Conservation (phyloP, 305 asterid genomes). For the Salvia sclarea region DNA sequence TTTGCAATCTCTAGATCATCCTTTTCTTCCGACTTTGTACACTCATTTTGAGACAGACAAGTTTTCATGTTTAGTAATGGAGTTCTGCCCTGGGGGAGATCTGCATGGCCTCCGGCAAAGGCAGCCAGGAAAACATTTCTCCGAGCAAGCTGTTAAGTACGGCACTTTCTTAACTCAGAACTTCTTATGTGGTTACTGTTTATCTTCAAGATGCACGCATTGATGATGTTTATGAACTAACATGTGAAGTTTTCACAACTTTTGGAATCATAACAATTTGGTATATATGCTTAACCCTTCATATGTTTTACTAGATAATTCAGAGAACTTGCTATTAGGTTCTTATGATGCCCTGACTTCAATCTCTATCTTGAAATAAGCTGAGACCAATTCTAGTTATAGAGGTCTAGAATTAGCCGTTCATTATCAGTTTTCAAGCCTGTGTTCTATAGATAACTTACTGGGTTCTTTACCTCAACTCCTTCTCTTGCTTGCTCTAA, state of each 20-base stretch:
- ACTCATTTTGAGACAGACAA: conserved; percentile 89
- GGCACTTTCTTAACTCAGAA: conserved; percentile 33
- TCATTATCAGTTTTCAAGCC: not conserved
- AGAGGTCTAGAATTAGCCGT: not conserved
- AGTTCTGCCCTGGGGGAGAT: conserved; percentile 99
- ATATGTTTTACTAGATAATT: not conserved
- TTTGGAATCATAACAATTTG: not conserved
- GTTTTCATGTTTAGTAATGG: conserved; percentile 95
- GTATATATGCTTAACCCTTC: conserved; percentile 6
- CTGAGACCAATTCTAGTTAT: not conserved
- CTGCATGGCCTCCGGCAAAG: conserved; percentile 91
- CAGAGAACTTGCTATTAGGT: conserved; percentile 7
- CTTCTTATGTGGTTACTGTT: conserved; percentile 17
- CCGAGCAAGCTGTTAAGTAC: conserved; percentile 96
- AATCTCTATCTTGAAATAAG: not conserved
- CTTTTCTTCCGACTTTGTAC: conserved; percentile 86
- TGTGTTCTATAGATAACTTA: not conserved
- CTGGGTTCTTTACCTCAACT: not conserved
- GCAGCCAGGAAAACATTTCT: conserved; percentile 88
- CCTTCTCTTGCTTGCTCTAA: not conserved
- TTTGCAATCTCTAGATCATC: conserved; percentile 85
- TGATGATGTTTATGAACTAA: not conserved
- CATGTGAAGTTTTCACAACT: not conserved
- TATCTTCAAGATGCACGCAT: conserved; percentile 23
- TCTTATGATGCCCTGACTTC: not conserved